Conservation (phyloP, 2,329 filamentous ascomycete genomes). For the Penicillium brevicompactum region DNA sequence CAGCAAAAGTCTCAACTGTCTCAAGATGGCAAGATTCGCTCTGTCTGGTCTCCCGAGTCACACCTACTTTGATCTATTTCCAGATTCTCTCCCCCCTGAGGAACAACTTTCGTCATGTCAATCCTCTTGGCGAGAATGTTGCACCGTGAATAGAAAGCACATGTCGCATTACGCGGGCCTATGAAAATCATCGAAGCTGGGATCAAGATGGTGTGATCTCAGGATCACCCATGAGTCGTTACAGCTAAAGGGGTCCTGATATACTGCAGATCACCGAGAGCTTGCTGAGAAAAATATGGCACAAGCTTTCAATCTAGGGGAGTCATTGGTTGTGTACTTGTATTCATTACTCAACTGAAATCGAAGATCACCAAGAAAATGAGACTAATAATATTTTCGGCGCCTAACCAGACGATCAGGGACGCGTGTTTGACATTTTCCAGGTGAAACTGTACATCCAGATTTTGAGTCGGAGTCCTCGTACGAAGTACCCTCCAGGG, state of each 20-base stretch:
- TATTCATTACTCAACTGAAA: conserved; percentile 1
- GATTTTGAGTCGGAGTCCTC: background rate
- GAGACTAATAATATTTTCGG: background rate
- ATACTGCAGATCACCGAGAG: background rate
- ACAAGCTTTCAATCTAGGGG: background rate
- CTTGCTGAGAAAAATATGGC: background rate
- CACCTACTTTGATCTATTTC: background rate
- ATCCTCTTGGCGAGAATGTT: conserved; percentile 6
- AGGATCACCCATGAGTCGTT: background rate
- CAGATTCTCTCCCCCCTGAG: background rate
- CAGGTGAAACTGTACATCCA: background rate
- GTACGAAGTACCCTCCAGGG: too few species aligned
- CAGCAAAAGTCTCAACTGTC: background rate
- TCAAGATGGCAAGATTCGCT: background rate
- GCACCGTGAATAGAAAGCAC: background rate
- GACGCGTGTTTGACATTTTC: background rate
- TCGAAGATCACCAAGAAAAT: conserved; percentile 4
- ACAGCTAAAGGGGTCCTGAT: background rate
- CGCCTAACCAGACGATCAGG: background rate
- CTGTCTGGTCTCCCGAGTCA: background rate
- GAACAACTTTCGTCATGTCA: conserved; percentile 8
- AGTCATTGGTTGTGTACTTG: background rate
- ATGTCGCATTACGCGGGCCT: background rate
- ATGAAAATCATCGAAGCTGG: background rate
- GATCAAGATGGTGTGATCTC: conserved; percentile 4